These are phyloP conservation scores for Pseudonitzschia multiseries DNA, from an alignment of 108 stramenopile species.

Conservation along the genomic window DNA sequence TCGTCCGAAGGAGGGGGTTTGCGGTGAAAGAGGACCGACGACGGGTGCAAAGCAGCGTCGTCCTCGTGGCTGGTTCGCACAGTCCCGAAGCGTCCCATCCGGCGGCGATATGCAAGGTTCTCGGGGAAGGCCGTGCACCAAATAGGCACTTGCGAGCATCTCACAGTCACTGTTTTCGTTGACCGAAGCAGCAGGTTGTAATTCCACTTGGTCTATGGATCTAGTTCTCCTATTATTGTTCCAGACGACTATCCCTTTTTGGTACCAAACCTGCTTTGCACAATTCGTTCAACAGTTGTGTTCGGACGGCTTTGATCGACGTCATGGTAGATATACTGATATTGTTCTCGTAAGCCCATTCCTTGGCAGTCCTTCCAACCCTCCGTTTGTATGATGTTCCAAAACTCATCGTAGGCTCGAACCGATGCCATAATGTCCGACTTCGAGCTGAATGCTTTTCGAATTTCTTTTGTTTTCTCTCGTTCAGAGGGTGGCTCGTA, in stretches of 20 bases:
- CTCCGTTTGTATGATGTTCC: background rate
- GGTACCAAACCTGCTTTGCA: constrained; percentile 4
- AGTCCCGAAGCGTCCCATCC: constrained; percentile 1
- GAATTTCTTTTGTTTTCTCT: constrained; percentile 1
- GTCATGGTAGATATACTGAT: background rate
- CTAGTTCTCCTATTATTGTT: background rate
- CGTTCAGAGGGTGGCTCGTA: background rate
- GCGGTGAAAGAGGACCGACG: constrained; percentile 10
- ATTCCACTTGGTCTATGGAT: background rate
- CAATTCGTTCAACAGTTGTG: constrained; percentile 7
- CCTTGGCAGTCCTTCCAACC: constrained; percentile 3
- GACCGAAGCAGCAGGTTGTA: background rate
- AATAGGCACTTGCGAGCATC: background rate
- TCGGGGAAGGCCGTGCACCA: background rate
- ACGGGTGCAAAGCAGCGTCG: constrained; percentile 2
- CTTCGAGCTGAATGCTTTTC: background rate
- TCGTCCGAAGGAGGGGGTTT: background rate
- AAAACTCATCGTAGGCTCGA: constrained; percentile 4
- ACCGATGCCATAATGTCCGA: constrained; percentile 2
- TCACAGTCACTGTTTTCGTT: background rate
- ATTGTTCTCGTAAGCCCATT: background rate
- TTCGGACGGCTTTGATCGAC: background rate
- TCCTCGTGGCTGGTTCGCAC: background rate
- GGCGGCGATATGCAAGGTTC: background rate
- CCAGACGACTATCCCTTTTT: background rate